Percentiles rank a stretch among this genome's conserved stretches.
phyloP scores from a whole-genome alignment of 2,329 filamentous ascomycete species.

The Coniella lustricola region DNA sequence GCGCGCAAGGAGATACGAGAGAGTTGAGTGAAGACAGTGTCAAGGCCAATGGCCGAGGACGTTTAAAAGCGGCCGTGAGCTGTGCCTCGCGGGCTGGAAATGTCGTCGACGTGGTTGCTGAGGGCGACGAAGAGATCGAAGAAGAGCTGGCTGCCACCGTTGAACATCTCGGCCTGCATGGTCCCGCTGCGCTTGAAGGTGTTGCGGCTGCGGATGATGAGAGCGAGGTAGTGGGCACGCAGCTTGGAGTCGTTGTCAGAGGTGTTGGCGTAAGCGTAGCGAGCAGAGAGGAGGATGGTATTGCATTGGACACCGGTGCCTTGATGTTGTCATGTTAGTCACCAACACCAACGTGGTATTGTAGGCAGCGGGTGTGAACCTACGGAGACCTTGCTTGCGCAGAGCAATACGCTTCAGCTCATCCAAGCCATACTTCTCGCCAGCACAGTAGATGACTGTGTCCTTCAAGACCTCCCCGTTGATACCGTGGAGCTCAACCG shows the following conservation, averaged over 20 bases:
- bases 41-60: background rate
- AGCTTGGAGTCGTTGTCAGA: slow-evolving; percentile 84
- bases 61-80: slow-evolving; percentile 2
- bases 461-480: slow-evolving; percentile 73
- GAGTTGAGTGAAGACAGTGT: background rate
- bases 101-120: slow-evolving; percentile 78
- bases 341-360: slow-evolving; percentile 4
- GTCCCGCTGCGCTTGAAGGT: slow-evolving; percentile 92
- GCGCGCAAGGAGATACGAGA: background rate
- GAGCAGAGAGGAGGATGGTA: slow-evolving; percentile 77
- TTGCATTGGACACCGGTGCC: slow-evolving; percentile 74
- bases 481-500: slow-evolving; percentile 59
- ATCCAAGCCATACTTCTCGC: slow-evolving; percentile 74
- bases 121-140: slow-evolving; percentile 92
- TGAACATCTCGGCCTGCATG: slow-evolving; percentile 93
- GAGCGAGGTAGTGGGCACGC: slow-evolving; percentile 83
- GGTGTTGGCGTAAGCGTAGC: slow-evolving; percentile 83
- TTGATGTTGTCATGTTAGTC: slow-evolving; percentile 21
- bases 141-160: slow-evolving; percentile 74
- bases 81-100: slow-evolving; percentile 45
- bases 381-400: slow-evolving; percentile 80
- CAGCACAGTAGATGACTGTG: slow-evolving; percentile 85
- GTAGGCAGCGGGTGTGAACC: slow-evolving; percentile 21
- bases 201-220: slow-evolving; percentile 80
- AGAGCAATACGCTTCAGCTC: slow-evolving; percentile 80